These are phyloP conservation scores for Cutaneotrichosporon sp. DNA, from an alignment of 1,284 basidiomycete genomes.

Conservation along the genomic window DNA sequence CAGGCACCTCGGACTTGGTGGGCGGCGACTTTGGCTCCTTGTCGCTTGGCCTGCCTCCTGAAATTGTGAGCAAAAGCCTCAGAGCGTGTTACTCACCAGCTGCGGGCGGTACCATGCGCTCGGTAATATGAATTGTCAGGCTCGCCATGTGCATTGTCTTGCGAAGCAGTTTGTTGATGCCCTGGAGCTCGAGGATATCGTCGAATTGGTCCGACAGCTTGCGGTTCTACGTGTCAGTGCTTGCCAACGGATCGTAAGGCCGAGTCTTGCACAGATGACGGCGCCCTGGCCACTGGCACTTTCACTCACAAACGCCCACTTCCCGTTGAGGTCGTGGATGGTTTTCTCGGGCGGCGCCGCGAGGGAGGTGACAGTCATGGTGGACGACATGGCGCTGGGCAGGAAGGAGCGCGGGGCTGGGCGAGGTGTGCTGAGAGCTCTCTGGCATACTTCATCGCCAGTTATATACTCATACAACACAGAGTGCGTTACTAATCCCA, in stretches of 20 bases:
- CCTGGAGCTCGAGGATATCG: slow-evolving; percentile 8
- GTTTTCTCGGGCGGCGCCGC: slow-evolving; percentile 7
- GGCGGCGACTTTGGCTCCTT: background rate
- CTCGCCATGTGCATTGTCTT: slow-evolving; percentile 3
- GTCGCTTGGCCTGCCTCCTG: slow-evolving; percentile 1
- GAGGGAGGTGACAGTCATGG: background rate
- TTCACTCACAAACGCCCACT: slow-evolving; percentile 4
- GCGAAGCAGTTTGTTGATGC: slow-evolving; percentile 6
- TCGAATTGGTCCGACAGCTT: slow-evolving; percentile 7
- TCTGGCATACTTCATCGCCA: too few relatives aligned
- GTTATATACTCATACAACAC: too few relatives aligned
- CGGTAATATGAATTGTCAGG: slow-evolving; percentile 4
- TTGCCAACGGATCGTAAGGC: too few relatives aligned
- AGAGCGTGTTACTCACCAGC: too few relatives aligned
- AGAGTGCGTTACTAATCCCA: too few relatives aligned
- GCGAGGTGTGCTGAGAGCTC: background rate
- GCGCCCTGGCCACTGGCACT: too few relatives aligned
- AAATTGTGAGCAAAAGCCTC: too few relatives aligned
- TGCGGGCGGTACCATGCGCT: slow-evolving; percentile 1
- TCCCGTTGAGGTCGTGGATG: slow-evolving; percentile 3
- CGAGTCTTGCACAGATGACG: too few relatives aligned
- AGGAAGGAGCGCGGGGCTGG: too few relatives aligned
- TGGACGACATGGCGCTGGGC: too few relatives aligned
- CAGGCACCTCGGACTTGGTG: background rate
- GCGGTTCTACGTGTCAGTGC: slow-evolving; percentile 10